These are phyloP conservation scores for Tephrocybe sp. DNA, from an alignment of 768 basidiomycete genomes.

Conservation along the genomic window DNA sequence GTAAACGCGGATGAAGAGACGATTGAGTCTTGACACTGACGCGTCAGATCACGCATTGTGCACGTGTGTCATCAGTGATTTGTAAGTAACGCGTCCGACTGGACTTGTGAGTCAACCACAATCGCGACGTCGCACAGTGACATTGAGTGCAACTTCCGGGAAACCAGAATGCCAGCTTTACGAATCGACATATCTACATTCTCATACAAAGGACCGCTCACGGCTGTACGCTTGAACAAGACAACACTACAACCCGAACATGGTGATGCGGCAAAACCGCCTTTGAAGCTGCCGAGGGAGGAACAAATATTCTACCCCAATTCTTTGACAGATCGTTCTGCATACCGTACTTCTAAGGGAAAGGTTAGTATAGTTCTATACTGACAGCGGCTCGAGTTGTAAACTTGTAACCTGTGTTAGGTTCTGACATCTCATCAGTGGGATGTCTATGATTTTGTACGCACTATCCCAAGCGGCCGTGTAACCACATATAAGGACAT, in stretches of 20 bases:
- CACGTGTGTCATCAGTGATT: conserved; percentile 1
- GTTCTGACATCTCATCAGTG: conserved; percentile 53
- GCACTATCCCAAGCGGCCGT: conserved; percentile 48
- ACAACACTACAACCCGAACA: not conserved
- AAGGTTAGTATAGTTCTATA: conserved; percentile 26
- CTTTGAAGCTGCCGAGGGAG: not conserved
- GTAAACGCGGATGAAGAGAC: too few relatives aligned
- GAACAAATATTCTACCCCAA: conserved; percentile 23
- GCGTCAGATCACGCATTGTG: conserved; percentile 1
- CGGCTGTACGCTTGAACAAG: not conserved
- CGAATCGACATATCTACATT: conserved; percentile 16
- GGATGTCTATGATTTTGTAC: conserved; percentile 58
- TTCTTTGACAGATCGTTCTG: conserved; percentile 24
- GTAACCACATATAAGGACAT: conserved; percentile 61
- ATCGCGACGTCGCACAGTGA: not conserved
- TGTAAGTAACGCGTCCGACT: not conserved
- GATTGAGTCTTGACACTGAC: too few relatives aligned
- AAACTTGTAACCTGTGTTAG: conserved; percentile 26
- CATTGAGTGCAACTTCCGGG: not conserved
- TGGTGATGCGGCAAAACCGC: not conserved
- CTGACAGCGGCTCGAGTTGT: not conserved
- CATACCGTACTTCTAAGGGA: conserved; percentile 32
- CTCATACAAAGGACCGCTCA: conserved; percentile 10
- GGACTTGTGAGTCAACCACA: not conserved
- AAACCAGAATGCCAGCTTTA: conserved; percentile 17